Conservation (phyloP, 306 rosid genomes). For the Gleditsia sinensis region DNA sequence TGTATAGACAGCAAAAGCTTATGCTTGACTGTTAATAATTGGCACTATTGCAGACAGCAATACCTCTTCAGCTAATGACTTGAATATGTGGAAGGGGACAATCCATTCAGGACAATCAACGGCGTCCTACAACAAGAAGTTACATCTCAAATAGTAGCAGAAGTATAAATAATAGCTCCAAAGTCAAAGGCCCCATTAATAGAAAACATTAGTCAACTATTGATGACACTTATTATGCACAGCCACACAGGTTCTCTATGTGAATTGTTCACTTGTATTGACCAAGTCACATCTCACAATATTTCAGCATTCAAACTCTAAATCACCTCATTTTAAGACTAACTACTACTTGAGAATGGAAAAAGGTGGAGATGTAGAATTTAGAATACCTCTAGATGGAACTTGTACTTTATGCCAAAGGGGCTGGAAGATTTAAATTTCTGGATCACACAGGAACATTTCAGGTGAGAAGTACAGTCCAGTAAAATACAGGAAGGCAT, state of each 20-base stretch:
- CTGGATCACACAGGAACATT: conserved; percentile 47
- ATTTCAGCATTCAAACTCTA: conserved; percentile 18
- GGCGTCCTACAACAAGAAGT: conserved; percentile 66
- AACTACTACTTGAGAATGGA: background rate
- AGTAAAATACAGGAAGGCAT: conserved; percentile 9
- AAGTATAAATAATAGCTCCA: background rate
- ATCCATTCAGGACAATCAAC: conserved; percentile 97
- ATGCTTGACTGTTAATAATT: background rate
- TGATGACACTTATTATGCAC: background rate
- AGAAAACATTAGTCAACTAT: background rate
- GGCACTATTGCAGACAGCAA: background rate
- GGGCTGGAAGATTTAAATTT: conserved; percentile 83
- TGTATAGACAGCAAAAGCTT: conserved; percentile 11
- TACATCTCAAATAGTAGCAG: background rate
- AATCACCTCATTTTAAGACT: background rate
- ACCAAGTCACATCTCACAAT: background rate
- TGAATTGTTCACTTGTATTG: background rate
- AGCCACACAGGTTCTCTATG: conserved; percentile 7
- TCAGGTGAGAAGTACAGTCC: conserved; percentile 25
- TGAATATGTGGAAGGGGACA: conserved; percentile 80
- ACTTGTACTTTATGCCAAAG: conserved; percentile 85
- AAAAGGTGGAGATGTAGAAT: background rate
- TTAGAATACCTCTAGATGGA: conserved; percentile 80
- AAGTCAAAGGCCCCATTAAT: background rate
- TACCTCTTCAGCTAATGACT: conserved; percentile 91